Conservation (phyloP, 2,329 filamentous ascomycete genomes). For the Alternaria postmessia region DNA sequence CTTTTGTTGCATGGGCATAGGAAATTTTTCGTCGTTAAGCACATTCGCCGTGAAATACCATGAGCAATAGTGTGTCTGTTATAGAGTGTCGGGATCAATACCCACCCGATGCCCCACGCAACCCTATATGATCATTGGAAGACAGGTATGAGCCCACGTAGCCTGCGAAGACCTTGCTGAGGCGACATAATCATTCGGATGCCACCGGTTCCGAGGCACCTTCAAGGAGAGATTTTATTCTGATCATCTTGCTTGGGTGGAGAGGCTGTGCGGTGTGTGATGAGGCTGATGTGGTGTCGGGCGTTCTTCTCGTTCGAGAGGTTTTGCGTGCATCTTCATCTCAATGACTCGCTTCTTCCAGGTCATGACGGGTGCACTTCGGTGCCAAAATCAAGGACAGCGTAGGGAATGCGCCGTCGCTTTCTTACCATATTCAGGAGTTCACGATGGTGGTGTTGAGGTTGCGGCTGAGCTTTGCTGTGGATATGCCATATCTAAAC, state of each 20-base stretch:
- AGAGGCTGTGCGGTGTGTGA: neutral
- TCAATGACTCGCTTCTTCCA: slow-evolving; percentile 4
- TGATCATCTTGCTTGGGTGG: neutral
- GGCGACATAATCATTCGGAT: neutral
- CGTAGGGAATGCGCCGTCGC: slow-evolving; percentile 8
- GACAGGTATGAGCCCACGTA: neutral
- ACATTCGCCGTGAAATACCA: neutral
- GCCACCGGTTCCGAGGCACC: neutral
- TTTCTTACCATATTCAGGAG: slow-evolving; percentile 7
- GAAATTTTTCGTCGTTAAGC: slow-evolving; percentile 6
- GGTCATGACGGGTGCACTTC: slow-evolving; percentile 8
- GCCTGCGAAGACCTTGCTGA: neutral
- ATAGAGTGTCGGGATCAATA: slow-evolving; percentile 4
- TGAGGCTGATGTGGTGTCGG: slow-evolving; percentile 4
- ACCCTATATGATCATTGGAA: slow-evolving; percentile 6
- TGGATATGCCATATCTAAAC: slow-evolving; percentile 6
- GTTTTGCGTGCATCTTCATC: slow-evolving; percentile 9
- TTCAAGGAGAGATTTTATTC: slow-evolving; percentile 1
- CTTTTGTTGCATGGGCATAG: slow-evolving; percentile 1
- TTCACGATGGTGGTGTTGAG: slow-evolving; percentile 16
- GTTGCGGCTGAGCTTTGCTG: slow-evolving; percentile 14
- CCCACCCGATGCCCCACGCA: slow-evolving; percentile 4
- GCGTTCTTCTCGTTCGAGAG: slow-evolving; percentile 10
- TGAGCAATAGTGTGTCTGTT: slow-evolving; percentile 2
- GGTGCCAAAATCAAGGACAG: slow-evolving; percentile 12